phyloP scores from a whole-genome alignment of 768 basidiomycete species.

The Phaffia australis region DNA sequence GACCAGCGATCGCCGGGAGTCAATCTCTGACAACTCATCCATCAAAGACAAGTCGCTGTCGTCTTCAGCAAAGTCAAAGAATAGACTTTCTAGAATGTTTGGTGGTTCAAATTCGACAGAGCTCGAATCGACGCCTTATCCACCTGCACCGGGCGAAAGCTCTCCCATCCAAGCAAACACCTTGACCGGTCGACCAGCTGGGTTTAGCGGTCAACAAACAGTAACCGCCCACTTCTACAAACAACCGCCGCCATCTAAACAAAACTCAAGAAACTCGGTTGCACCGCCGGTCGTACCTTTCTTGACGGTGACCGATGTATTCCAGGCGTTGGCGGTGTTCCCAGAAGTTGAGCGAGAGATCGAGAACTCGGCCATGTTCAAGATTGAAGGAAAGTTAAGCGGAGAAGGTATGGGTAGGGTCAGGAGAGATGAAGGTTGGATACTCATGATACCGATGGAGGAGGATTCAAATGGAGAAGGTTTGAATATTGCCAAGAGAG shows the following conservation, averaged over 20 bases:
- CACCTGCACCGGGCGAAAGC: slow-evolving; percentile 16
- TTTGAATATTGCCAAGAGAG: slow-evolving; percentile 33
- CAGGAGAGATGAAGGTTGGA: slow-evolving; percentile 62
- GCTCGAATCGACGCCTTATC: slow-evolving; percentile 10
- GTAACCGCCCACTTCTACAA: slow-evolving; percentile 42
- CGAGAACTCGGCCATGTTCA: slow-evolving; percentile 76
- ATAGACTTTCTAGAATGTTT: slow-evolving; percentile 61
- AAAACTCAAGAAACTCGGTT: slow-evolving; percentile 1
- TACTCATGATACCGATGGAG: slow-evolving; percentile 77
- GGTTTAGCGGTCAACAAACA: slow-evolving; percentile 2
- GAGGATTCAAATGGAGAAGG: slow-evolving; percentile 25
- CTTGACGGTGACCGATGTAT: slow-evolving; percentile 56
- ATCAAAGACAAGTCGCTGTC: background rate
- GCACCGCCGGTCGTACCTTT: slow-evolving; percentile 43
- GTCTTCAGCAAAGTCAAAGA: slow-evolving; percentile 36
- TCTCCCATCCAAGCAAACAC: slow-evolving; percentile 28
- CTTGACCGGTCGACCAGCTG: slow-evolving; percentile 41
- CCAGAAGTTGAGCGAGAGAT: slow-evolving; percentile 91
- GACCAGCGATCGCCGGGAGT: background rate
- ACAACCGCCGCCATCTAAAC: slow-evolving; percentile 5
- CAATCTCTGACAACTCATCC: background rate
- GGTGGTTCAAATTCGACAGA: slow-evolving; percentile 2
- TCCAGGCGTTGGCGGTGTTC: slow-evolving; percentile 87
- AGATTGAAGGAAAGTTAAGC: slow-evolving; percentile 74
- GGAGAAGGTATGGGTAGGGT: slow-evolving; percentile 56